Evolutionary conservation across 495 filamentous ascomycete genomes (phyloP), one percentile per base, ranked within the genome.

Genomic region (Penicillium taxi): DNA sequence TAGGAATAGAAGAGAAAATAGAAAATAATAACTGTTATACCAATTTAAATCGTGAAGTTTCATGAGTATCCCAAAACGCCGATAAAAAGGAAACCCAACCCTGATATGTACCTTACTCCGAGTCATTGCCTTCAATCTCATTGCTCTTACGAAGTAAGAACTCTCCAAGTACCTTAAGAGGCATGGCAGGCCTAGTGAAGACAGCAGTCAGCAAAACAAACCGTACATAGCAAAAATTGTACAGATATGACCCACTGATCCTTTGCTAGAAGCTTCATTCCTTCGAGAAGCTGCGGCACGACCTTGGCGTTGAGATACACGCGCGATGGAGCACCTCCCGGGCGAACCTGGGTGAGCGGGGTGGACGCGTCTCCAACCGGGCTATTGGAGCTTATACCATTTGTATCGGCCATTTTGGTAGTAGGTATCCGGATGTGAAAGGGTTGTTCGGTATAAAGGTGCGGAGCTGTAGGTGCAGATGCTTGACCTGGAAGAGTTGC

Each of bases 291-390:
- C 35, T 80, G 75, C 6, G 80, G 82, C 11, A 88, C 90, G 37
- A 98, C 77, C 53, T 87, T 88, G 53, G 79, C 70, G 49, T 96
- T 96, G 57, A 98, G 64, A 61, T 94, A 98, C 41, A 84, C 78
- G 21, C 91, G 74, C 2, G 86, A 83, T 4, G 89, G 86, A 1
- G 85, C 86, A 26, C 91, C 91, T 48, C 94, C 86, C 59, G 69
- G 62, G 5, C 64, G 62, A 5, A 60, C 41, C 14, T 59, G 60
- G 37, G 65, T 67, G 49, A 56, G 38, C 4, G 64, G 67, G 31
- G 59, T 57, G 5, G 64, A 55, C 4, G 69, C 49, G 13, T 69
- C 55, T 5, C 52, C 28, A 11, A 69, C 64, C 35, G 65, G 59
- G 47, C 54, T 53, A 55, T 58, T 56, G 32, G 47, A 48, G 42